Base-by-base conservation (phyloP, 2,329 filamentous ascomycete species). In the Aspergillus vadensis region DNA sequence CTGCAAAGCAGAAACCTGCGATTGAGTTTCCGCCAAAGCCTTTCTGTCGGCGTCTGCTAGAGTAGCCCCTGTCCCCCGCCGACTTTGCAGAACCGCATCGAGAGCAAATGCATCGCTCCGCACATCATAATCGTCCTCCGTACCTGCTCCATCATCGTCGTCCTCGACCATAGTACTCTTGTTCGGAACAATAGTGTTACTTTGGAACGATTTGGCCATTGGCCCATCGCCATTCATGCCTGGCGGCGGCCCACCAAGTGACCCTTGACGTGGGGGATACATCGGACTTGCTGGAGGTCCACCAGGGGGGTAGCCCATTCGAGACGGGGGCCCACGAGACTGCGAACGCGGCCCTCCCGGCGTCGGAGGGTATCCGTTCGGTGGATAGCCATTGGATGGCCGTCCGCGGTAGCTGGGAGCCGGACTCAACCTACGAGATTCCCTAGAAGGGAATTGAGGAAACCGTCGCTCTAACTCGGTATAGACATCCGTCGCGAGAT, bases 111-210 rank as follows among this genome's bases (percentile, higher is more conserved):
- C 83, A 70, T 88, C 86, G 57, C 83, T 85, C 57, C 88, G 83
- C 53, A 82, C 82, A 65, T 83, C 80, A 62, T 87, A 82, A 65
- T 78, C 79, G 52, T 85, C 86, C 15, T 85, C 84, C 19, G 77
- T 79, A 19, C 82, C 83, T 58, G 79, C 80, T 60, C 79, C 79
- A 65, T 91, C 91, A 67, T 96, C 92, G 66, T 96, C 93, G 73
- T 98, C 95, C 75, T 99, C 95, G 1, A 98, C 87, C 88, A 98
- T 93, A 0, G 91, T 97, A 70, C 94, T 96, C 79, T 98, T 99
- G 74, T 97, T 98, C 0, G 95, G 95, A 32, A 98, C 90, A 70
- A 98, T 96, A 0, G 92, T 98, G 73, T 96, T 98, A 73, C 90
- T 94, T 73, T 97, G 93, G 66, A 96, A 92, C 39, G 92, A 92